Conservation (phyloP, 2,329 filamentous ascomycete genomes). For the Colletotrichum falcatum region DNA sequence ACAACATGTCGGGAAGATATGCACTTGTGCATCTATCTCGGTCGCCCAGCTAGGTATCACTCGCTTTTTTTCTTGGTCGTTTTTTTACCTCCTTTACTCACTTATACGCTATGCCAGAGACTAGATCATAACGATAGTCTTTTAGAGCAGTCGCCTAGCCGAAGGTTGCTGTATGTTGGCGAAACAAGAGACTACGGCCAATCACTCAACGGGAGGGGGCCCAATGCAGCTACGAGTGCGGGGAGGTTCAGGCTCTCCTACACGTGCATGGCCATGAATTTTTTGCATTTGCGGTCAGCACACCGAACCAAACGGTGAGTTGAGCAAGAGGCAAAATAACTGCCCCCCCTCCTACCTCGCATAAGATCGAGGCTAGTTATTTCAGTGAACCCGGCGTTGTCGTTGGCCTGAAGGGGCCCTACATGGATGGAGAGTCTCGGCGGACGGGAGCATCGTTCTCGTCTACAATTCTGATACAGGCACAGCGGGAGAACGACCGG, state of each 20-base stretch:
- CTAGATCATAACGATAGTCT: no score
- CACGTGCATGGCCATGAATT: constrained; percentile 16
- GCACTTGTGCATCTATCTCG: not conserved
- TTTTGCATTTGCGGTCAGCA: constrained; percentile 30
- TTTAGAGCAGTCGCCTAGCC: not conserved
- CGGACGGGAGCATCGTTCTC: constrained; percentile 15
- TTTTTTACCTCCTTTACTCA: not conserved
- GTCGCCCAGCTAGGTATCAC: not conserved
- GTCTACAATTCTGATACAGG: constrained; percentile 14
- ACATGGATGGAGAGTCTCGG: constrained; percentile 21
- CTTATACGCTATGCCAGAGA: not conserved
- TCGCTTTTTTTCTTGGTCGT: not conserved
- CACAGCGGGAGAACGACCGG: constrained; percentile 21
- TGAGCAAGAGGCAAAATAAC: not conserved
- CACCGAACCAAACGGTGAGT: constrained; percentile 27
- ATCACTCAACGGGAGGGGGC: not conserved
- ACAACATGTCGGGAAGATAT: not conserved
- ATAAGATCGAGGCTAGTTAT: constrained; percentile 19
- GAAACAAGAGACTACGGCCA: not conserved
- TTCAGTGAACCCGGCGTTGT: constrained; percentile 22
- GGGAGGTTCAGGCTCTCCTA: constrained; percentile 13
- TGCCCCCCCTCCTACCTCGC: not conserved
- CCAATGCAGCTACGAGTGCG: not conserved
- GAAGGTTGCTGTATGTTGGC: not conserved
- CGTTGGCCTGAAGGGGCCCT: constrained; percentile 15